Base-by-base conservation (phyloP, 345 rosid genomes). In the Hibiscus tridactylites region DNA sequence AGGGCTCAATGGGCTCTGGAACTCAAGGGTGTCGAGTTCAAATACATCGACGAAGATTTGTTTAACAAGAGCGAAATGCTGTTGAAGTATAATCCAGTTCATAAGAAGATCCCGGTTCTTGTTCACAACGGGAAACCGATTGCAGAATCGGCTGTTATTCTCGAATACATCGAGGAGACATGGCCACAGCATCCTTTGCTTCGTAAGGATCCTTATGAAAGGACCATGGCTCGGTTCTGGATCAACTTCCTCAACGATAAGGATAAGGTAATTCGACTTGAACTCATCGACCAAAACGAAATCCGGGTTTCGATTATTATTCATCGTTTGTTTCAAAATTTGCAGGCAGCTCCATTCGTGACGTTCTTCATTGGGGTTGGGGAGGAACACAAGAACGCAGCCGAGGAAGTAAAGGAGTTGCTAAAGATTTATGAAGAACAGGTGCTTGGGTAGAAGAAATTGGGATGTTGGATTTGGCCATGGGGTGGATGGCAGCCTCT, bases 81-180 rank as follows among this genome's bases (percentile, higher is more conserved):
- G 29, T 74, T 81, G 60, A 63, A 54, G 58, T 74, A 66, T 4
- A 83, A 83, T 61, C 86, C 84, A 64, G 77, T 83, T 74, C 82
- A 78, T 69, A 76, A 76, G 74, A 79, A 76, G 72, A 70, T 80
- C 26, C 86, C 86, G 2, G 84, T 80, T 57, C 77, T 83, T 50
- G 65, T 74, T 68, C 86, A 80, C 72, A 56, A 71, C 2, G 80
- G 61, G 21, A 83, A 74, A 39, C 35, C 86, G 28, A 19, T 79
- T 61, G 49, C 72, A 19, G 82, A 83, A 74, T 83, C 83, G 4
- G 72, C 42, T 13, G 77, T 73, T 35, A 73, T 80, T 65, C 69
- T 75, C 1, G 74, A 80, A 73, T 74, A 80, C 63, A 71, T 77
- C 7, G 80, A 77, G 26, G 80, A 80, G 44, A 71, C 71, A 11